These are phyloP conservation scores for Alternaria longipes DNA, from an alignment of 2,329 filamentous ascomycete species.

Conservation along the genomic window DNA sequence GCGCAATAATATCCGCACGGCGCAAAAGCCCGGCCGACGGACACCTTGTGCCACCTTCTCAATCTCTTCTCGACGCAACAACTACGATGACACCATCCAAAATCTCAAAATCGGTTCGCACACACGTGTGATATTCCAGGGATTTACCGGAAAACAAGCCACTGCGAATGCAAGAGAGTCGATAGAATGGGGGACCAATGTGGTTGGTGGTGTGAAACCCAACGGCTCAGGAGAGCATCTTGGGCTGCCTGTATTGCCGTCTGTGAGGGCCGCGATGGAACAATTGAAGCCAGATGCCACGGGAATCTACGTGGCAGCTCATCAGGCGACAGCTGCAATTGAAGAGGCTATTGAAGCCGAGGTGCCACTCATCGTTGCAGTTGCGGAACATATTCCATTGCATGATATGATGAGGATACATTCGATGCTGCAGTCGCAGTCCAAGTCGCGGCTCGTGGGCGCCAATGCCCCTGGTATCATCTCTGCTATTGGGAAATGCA, in stretches of 20 bases:
- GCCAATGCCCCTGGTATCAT: slow-evolving; percentile 87
- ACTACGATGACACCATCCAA: slow-evolving; percentile 69
- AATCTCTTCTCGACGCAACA: slow-evolving; percentile 42
- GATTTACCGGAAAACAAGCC: slow-evolving; percentile 74
- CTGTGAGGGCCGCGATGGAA: slow-evolving; percentile 73
- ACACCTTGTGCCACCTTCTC: slow-evolving; percentile 38
- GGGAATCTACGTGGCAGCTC: slow-evolving; percentile 81
- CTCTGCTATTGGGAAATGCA: slow-evolving; percentile 73
- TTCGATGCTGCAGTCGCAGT: slow-evolving; percentile 75
- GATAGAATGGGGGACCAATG: slow-evolving; percentile 79
- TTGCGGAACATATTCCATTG: slow-evolving; percentile 81
- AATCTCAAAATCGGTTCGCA: slow-evolving; percentile 73
- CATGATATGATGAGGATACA: slow-evolving; percentile 80
- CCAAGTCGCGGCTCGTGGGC: slow-evolving; percentile 75
- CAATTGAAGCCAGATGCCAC: slow-evolving; percentile 78
- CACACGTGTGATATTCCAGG: slow-evolving; percentile 75
- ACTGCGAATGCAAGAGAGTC: slow-evolving; percentile 81
- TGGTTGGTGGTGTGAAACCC: slow-evolving; percentile 80
- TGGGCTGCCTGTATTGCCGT: slow-evolving; percentile 75
- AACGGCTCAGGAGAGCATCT: slow-evolving; percentile 75
- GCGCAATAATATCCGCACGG: slow-evolving; percentile 15
- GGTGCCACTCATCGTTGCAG: slow-evolving; percentile 78
- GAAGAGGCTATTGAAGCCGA: slow-evolving; percentile 83
- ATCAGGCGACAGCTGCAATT: slow-evolving; percentile 75
- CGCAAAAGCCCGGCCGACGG: slow-evolving; percentile 2